Percentiles rank a stretch among this genome's conserved stretches.
Conservation (phyloP, 2,329 filamentous ascomycete genomes). For the Catunica adiposa region DNA sequence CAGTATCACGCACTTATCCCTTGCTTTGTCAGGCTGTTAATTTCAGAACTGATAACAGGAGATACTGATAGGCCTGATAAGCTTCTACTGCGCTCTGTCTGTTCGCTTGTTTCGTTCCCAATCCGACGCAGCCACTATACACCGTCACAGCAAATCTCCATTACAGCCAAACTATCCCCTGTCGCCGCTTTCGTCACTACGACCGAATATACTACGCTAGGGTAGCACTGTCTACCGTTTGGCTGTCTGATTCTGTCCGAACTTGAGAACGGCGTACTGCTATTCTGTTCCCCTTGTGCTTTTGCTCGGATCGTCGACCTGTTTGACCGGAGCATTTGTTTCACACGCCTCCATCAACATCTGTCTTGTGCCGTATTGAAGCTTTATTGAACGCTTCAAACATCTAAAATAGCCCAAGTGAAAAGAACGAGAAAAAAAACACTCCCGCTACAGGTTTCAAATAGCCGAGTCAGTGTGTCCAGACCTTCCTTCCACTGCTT, state of each 20-base stretch:
- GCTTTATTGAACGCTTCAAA: too few relatives aligned
- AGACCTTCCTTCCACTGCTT: neutral
- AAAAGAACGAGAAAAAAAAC: too few relatives aligned
- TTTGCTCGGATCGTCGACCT: neutral
- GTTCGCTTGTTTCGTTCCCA: neutral
- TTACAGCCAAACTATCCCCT: neutral
- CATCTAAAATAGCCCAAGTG: neutral
- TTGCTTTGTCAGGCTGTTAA: neutral
- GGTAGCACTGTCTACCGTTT: neutral
- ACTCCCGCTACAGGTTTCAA: too few relatives aligned
- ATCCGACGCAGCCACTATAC: conserved; percentile 1
- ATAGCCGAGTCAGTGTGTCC: neutral
- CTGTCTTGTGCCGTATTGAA: neutral
- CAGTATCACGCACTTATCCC: neutral
- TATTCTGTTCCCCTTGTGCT: neutral
- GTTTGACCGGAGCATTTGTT: neutral
- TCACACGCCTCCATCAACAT: neutral
- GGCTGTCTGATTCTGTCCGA: neutral
- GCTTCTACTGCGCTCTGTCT: neutral
- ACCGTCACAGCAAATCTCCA: neutral
- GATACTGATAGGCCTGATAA: neutral
- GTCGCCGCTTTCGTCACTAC: neutral
- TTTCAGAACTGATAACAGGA: neutral
- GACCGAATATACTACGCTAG: neutral
- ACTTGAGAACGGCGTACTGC: neutral